Percentiles rank a stretch among this genome's conserved stretches.
Conservation (phyloP, 495 filamentous ascomycete species). For the Arthonia radiata region DNA sequence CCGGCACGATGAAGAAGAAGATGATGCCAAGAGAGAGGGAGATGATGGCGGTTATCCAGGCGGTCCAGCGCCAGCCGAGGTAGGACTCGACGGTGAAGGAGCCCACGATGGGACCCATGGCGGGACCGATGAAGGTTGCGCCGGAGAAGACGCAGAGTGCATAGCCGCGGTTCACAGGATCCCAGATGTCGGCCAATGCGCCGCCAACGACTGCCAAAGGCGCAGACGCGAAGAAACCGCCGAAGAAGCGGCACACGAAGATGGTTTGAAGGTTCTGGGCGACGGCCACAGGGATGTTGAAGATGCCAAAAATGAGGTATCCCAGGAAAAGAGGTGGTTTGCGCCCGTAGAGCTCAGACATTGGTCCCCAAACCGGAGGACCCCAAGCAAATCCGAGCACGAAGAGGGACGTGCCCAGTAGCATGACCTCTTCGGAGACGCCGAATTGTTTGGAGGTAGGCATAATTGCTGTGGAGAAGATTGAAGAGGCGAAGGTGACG, state of each 20-base stretch:
- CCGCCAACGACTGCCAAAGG: constrained; percentile 37
- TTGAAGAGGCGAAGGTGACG: constrained; percentile 31
- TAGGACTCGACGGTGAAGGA: constrained; percentile 20
- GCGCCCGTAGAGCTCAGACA: constrained; percentile 33
- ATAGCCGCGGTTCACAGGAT: constrained; percentile 30
- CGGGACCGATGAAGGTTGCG: constrained; percentile 30
- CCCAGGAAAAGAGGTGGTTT: constrained; percentile 30
- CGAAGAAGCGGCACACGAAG: constrained; percentile 34
- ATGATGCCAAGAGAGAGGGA: constrained; percentile 21
- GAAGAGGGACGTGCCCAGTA: constrained; percentile 27
- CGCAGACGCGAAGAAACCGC: constrained; percentile 35
- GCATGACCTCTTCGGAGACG: constrained; percentile 22
- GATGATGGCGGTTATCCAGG: constrained; percentile 37
- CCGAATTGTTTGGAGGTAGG: constrained; percentile 21
- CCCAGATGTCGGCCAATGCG: constrained; percentile 34
- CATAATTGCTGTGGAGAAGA: constrained; percentile 26
- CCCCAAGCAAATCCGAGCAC: constrained; percentile 29
- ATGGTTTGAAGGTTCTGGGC: constrained; percentile 33
- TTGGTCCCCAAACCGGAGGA: constrained; percentile 28
- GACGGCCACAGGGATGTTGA: constrained; percentile 35
- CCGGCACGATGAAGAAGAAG: constrained; percentile 20
- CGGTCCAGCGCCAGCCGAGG: constrained; percentile 26
- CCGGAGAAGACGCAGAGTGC: constrained; percentile 31
- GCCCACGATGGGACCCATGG: constrained; percentile 30
- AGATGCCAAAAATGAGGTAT: constrained; percentile 29